These are phyloP conservation scores for Cytospora mali DNA, from an alignment of 2,329 filamentous ascomycete species.

Conservation along the genomic window DNA sequence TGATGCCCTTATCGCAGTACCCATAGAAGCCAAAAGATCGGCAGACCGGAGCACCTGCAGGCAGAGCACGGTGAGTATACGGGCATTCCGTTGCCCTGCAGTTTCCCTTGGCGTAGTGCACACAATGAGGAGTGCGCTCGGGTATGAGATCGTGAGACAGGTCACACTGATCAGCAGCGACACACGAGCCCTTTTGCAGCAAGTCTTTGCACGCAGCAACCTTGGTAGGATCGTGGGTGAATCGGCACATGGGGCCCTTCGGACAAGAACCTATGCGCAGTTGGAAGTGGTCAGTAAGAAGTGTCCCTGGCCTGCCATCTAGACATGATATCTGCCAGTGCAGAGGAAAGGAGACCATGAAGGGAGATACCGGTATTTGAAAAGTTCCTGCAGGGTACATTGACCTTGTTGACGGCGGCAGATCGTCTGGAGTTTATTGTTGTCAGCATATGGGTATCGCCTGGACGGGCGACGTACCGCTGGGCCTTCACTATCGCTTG, in stretches of 20 bases:
- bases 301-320: background rate
- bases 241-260: slow-evolving; percentile 79
- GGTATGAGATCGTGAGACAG: slow-evolving; percentile 85
- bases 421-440: slow-evolving; percentile 47
- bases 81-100: slow-evolving; percentile 85
- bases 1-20: slow-evolving; percentile 81
- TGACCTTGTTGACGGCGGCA: slow-evolving; percentile 65
- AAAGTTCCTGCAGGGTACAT: slow-evolving; percentile 74
- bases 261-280: slow-evolving; percentile 73
- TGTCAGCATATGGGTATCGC: slow-evolving; percentile 41
- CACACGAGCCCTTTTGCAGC: slow-evolving; percentile 77
- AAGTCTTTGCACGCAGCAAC: slow-evolving; percentile 90
- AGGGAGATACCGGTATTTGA: slow-evolving; percentile 68
- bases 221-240: slow-evolving; percentile 80
- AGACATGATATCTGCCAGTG: slow-evolving; percentile 9
- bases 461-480: slow-evolving; percentile 59
- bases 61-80: slow-evolving; percentile 82
- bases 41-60: slow-evolving; percentile 78
- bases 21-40: slow-evolving; percentile 81
- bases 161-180: slow-evolving; percentile 78
- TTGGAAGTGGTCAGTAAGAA: slow-evolving; percentile 29
- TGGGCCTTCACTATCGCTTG: slow-evolving; percentile 74
- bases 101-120: slow-evolving; percentile 87
- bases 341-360: slow-evolving; percentile 28
- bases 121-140: slow-evolving; percentile 82